A percentile compares a stretch with the other conserved stretches of the same genome.
Conservation (phyloP, 495 filamentous ascomycete species). For the Trypethelium eluteriae region DNA sequence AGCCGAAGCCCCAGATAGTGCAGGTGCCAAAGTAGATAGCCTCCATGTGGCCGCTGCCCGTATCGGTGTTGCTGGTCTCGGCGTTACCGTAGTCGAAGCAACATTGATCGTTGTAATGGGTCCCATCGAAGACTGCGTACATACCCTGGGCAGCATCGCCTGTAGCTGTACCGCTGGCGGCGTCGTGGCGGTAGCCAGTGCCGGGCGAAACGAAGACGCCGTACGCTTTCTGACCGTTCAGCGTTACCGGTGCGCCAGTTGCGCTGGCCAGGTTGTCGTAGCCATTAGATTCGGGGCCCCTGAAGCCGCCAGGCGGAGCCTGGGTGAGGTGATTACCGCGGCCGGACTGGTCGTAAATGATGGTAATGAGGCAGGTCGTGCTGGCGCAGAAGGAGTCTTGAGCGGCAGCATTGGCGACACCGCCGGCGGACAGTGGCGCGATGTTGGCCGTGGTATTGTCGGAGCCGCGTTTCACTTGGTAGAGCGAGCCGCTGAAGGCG, state of each 20-base stretch:
- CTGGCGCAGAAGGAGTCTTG: conserved; percentile 51
- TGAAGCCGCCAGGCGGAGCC: conserved; percentile 47
- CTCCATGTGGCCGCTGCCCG: conserved; percentile 54
- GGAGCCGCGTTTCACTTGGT: conserved; percentile 49
- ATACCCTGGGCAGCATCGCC: conserved; percentile 50
- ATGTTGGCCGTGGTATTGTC: conserved; percentile 44
- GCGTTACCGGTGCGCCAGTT: conserved; percentile 49
- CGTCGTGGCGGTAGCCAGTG: conserved; percentile 50
- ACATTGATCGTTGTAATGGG: conserved; percentile 51
- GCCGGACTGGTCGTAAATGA: conserved; percentile 56
- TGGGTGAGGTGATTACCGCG: conserved; percentile 51
- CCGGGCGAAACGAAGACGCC: conserved; percentile 49
- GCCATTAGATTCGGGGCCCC: conserved; percentile 46
- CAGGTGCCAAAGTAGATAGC: conserved; percentile 51
- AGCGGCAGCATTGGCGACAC: conserved; percentile 48
- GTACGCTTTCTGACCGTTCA: conserved; percentile 53
- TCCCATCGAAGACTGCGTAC: conserved; percentile 54
- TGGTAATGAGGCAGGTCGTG: conserved; percentile 52
- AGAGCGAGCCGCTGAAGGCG: conserved; percentile 44
- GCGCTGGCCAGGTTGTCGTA: conserved; percentile 51
- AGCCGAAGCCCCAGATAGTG: conserved; percentile 45
- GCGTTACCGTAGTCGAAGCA: conserved; percentile 59
- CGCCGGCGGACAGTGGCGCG: conserved; percentile 43
- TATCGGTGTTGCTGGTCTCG: conserved; percentile 47
- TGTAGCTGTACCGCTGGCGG: conserved; percentile 43